phyloP scores from a whole-genome alignment of 306 rosid genomes.

The Lablab purpureus region DNA sequence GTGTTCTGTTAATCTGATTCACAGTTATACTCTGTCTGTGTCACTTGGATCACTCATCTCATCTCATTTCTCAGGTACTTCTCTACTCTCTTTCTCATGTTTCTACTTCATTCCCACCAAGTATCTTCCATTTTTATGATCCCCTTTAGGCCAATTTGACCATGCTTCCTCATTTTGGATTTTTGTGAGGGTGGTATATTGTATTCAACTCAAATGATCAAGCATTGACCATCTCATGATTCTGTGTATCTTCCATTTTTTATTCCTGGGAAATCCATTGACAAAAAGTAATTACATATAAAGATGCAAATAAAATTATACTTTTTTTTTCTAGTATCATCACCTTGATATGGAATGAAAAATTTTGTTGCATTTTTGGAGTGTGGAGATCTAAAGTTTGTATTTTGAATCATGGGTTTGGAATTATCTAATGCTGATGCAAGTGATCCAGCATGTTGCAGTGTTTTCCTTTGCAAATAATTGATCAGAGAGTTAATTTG shows the following conservation, averaged over 20 bases:
- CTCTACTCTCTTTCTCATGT: neutral
- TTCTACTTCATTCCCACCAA: neutral
- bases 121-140: neutral
- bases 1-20: constrained; percentile 5
- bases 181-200: neutral
- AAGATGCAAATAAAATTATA: neutral
- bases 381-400: constrained; percentile 45
- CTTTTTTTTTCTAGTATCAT: neutral
- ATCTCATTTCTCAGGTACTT: constrained; percentile 48
- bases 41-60: constrained; percentile 35
- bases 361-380: constrained; percentile 29
- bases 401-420: constrained; percentile 3
- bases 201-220: constrained; percentile 9
- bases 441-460: constrained; percentile 26
- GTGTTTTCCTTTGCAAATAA: constrained; percentile 14
- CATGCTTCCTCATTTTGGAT: neutral
- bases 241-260: constrained; percentile 9
- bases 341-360: constrained; percentile 4
- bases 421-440: neutral
- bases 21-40: neutral
- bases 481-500: neutral
- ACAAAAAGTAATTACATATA: neutral
- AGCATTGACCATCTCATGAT: constrained; percentile 34
- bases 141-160: neutral
- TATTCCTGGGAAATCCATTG: constrained; percentile 1